Evolutionary conservation across 2,329 filamentous ascomycete species (phyloP).

Genomic region (Didymella glomerata): DNA sequence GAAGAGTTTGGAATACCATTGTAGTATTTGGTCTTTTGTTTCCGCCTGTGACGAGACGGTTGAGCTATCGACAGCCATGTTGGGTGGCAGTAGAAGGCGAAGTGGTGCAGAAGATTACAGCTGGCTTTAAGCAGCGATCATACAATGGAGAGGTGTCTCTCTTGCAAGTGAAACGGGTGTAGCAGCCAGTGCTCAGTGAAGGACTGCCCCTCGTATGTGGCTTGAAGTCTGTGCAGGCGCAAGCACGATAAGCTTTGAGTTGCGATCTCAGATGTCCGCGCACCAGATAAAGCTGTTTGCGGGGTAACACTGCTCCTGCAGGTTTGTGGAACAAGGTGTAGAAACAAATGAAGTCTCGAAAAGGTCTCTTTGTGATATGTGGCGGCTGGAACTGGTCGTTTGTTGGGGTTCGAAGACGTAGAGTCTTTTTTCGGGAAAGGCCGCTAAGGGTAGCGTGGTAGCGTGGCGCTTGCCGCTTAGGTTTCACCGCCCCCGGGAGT

Average conservation of each 20-base stretch:
- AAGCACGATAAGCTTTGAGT: conserved; percentile 24
- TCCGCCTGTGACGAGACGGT: conserved; percentile 25
- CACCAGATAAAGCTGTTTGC: conserved; percentile 10
- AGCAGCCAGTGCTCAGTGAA: conserved; percentile 22
- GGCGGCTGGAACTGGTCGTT: conserved; percentile 11
- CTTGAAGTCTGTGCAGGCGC: conserved; percentile 29
- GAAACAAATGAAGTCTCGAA: conserved; percentile 7
- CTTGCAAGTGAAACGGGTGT: conserved; percentile 13
- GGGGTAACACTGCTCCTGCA: conserved; percentile 10
- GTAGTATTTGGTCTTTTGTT: conserved; percentile 36
- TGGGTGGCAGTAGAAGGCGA: conserved; percentile 17
- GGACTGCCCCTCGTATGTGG: conserved; percentile 15
- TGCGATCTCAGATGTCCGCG: conserved; percentile 12
- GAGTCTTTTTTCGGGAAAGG: conserved; percentile 23
- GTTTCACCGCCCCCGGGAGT: conserved; percentile 13
- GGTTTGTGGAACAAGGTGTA: conserved; percentile 1
- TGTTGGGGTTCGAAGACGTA: conserved; percentile 19
- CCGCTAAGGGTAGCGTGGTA: conserved; percentile 3
- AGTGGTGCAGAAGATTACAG: conserved; percentile 10
- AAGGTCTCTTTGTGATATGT: conserved; percentile 10
- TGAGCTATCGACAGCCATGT: conserved; percentile 33
- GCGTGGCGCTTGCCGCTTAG: conserved; percentile 6
- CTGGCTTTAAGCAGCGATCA: conserved; percentile 19
- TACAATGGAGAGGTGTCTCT: conserved; percentile 14
- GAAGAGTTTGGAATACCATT: conserved; percentile 49